Conservation (phyloP, 768 basidiomycete genomes). For the Hydnomerulius pinastri region DNA sequence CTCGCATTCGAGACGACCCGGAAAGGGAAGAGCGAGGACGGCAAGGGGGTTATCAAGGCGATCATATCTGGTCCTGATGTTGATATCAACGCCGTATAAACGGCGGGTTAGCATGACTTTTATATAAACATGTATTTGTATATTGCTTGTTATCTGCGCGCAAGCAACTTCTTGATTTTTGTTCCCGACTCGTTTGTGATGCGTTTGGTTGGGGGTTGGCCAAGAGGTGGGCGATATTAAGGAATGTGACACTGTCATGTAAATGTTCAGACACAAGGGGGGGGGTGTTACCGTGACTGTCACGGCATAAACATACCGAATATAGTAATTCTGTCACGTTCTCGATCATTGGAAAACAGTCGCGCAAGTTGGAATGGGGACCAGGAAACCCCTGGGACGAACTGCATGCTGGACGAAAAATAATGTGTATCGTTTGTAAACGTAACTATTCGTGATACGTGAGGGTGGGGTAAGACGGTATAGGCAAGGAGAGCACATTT, state of each 20-base stretch:
- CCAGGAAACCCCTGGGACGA: not conserved
- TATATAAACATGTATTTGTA: no score
- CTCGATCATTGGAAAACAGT: no score
- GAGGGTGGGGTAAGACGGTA: not conserved
- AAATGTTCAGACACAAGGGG: not conserved
- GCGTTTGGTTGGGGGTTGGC: no score
- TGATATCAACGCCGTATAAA: constrained; percentile 41
- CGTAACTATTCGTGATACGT: not conserved
- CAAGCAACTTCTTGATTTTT: no score
- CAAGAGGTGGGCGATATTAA: not conserved
- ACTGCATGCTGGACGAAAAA: not conserved
- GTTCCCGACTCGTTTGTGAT: no score
- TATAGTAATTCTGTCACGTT: not conserved
- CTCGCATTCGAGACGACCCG: constrained; percentile 83
- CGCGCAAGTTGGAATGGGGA: not conserved
- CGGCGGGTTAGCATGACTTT: no score
- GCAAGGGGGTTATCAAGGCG: constrained; percentile 85
- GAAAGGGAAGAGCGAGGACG: constrained; percentile 80
- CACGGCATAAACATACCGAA: not conserved
- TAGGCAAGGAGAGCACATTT: not conserved
- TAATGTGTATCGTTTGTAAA: no score
- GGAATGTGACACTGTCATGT: not conserved
- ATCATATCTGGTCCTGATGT: constrained; percentile 84
- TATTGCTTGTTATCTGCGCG: no score
- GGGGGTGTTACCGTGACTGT: not conserved